These are phyloP conservation scores for Tolypocladium amazonense DNA, from an alignment of 2,329 filamentous ascomycete genomes.

Conservation along the genomic window DNA sequence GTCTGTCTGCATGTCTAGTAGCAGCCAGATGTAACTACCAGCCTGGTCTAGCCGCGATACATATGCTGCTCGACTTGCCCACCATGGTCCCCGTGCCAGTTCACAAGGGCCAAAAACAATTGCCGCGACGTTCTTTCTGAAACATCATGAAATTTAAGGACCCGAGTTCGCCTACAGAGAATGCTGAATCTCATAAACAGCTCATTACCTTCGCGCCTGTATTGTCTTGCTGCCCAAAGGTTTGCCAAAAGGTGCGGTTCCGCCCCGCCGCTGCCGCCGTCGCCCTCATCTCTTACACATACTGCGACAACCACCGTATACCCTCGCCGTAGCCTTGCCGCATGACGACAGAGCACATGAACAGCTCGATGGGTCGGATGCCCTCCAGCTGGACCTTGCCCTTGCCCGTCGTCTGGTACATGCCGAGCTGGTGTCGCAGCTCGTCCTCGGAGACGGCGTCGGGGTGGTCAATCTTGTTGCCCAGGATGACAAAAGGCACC, in stretches of 20 bases:
- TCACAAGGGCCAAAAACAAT: neutral
- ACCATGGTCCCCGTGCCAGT: neutral
- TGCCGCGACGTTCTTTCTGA: neutral
- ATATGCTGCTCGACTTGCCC: neutral
- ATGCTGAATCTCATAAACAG: constrained; percentile 20
- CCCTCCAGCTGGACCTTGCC: constrained; percentile 88
- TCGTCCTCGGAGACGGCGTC: constrained; percentile 94
- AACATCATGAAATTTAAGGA: constrained; percentile 17
- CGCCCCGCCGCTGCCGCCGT: neutral
- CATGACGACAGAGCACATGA: constrained; percentile 99
- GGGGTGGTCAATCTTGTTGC: constrained; percentile 99
- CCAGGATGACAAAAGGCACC: constrained; percentile 90
- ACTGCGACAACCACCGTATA: constrained; percentile 88
- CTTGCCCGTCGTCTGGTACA: constrained; percentile 96
- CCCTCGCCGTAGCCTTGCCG: constrained; percentile 89
- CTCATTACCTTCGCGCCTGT: constrained; percentile 3
- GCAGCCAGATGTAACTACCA: neutral
- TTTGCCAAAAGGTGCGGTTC: neutral
- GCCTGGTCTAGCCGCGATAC: neutral
- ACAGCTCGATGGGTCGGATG: constrained; percentile 90
- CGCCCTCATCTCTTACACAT: constrained; percentile 54
- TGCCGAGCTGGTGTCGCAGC: constrained; percentile 78
- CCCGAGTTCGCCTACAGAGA: constrained; percentile 23
- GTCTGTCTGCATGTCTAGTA: neutral
- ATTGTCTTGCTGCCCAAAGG: constrained; percentile 1